Evolutionary conservation across 345 rosid species (phyloP).

Genomic region (Citrus trifoliata): DNA sequence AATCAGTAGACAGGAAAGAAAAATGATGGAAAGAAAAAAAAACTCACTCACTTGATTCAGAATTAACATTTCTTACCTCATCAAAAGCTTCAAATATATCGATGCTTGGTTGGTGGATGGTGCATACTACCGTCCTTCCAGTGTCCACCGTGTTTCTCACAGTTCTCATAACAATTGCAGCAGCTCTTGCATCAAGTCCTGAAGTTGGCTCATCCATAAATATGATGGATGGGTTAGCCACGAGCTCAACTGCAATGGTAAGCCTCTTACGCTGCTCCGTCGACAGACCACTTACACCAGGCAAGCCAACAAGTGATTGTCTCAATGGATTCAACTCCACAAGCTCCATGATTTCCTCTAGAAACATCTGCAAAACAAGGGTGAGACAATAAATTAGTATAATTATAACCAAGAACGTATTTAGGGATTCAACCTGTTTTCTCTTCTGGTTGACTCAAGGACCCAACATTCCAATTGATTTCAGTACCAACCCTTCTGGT

Average conservation of each 20-base stretch:
- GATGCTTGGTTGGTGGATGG: conserved; percentile 89
- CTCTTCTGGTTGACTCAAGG: not conserved
- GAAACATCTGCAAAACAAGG: conserved; percentile 49
- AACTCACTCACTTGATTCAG: not conserved
- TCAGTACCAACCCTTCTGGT: conserved; percentile 48
- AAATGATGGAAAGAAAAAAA: not conserved
- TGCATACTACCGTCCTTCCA: conserved; percentile 87
- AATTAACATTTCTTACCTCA: conserved; percentile 42
- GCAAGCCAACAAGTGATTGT: conserved; percentile 70
- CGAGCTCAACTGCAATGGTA: conserved; percentile 89
- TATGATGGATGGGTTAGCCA: conserved; percentile 87
- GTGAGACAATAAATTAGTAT: not conserved
- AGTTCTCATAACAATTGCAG: conserved; percentile 89
- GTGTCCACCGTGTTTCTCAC: conserved; percentile 91
- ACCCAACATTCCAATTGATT: not conserved
- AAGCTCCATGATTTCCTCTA: conserved; percentile 88
- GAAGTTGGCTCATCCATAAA: conserved; percentile 97
- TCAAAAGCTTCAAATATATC: conserved; percentile 91
- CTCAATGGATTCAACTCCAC: conserved; percentile 62
- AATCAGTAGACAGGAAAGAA: not conserved
- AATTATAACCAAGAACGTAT: not conserved
- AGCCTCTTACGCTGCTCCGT: conserved; percentile 86
- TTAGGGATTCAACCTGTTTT: not conserved
- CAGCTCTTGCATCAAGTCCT: conserved; percentile 91
- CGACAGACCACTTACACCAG: conserved; percentile 77